Percentiles rank a stretch among this genome's conserved stretches.
These are phyloP conservation scores for Trichomonas vaginalis DNA, from an alignment of 208 protist species.

Conservation along the genomic window DNA sequence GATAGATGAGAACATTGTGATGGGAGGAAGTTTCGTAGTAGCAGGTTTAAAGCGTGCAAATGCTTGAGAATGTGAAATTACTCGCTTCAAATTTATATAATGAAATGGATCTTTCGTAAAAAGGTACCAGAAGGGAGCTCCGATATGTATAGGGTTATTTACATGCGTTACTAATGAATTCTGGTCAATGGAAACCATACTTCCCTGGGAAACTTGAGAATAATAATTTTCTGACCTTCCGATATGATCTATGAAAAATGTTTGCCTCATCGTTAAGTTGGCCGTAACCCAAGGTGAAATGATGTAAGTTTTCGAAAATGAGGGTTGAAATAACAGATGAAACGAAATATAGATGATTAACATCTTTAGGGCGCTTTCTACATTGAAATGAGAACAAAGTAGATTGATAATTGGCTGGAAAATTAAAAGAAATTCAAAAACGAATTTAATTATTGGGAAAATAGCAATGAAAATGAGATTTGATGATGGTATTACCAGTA, in stretches of 20 bases:
- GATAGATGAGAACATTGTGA: not conserved
- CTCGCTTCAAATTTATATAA: not conserved
- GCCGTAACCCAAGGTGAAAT: not conserved
- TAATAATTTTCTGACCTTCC: not conserved
- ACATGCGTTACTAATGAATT: not conserved
- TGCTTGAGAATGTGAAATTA: not conserved
- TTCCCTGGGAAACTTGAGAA: not conserved
- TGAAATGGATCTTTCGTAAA: not conserved
- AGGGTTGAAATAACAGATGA: no score
- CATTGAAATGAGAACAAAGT: no score
- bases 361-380: no score
- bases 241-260: not conserved
- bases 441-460: no score
- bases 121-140: not conserved
- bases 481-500: no score
- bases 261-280: not conserved
- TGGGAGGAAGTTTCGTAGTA: not conserved
- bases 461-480: no score
- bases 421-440: no score
- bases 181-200: not conserved
- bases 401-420: no score
- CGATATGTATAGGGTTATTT: not conserved
- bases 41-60: not conserved
- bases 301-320: not conserved
- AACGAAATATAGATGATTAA: no score